Evolutionary conservation across 2,329 filamentous ascomycete genomes (phyloP).

Genomic region (Penicillium sp.): DNA sequence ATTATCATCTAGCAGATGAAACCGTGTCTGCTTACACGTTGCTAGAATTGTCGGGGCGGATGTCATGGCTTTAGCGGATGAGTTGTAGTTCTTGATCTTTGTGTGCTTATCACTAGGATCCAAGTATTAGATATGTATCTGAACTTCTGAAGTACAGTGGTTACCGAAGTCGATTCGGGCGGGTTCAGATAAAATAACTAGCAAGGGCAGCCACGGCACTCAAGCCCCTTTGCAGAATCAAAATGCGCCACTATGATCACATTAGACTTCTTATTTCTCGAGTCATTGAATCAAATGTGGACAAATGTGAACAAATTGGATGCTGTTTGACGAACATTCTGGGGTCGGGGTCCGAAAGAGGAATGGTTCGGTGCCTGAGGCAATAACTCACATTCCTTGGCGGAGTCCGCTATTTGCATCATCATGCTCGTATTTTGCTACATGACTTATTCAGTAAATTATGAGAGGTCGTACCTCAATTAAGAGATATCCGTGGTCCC

Average conservation of each 20-base stretch:
- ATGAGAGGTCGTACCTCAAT: neutral
- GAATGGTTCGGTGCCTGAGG: slow-evolving; percentile 23
- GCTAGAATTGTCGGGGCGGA: slow-evolving; percentile 50
- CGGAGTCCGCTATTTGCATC: neutral
- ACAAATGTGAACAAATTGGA: neutral
- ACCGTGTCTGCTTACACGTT: slow-evolving; percentile 67
- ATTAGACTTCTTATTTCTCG: neutral
- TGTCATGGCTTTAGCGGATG: slow-evolving; percentile 5
- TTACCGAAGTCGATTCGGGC: neutral
- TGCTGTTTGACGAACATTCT: neutral
- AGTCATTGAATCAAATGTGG: neutral
- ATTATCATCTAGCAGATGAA: slow-evolving; percentile 59
- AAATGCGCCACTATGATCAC: neutral
- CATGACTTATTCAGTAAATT: neutral
- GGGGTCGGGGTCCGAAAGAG: slow-evolving; percentile 23
- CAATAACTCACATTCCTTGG: neutral
- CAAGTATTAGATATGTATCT: neutral
- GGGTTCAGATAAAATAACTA: neutral
- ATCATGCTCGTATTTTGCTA: neutral
- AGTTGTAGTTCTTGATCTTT: too few relatives aligned
- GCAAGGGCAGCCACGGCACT: neutral
- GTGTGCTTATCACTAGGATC: neutral
- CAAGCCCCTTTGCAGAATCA: neutral
- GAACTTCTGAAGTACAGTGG: neutral
- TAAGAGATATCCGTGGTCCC: neutral